These are phyloP conservation scores for Pseudocercospora macadamiae DNA, from an alignment of 2,329 filamentous ascomycete species.

Conservation along the genomic window DNA sequence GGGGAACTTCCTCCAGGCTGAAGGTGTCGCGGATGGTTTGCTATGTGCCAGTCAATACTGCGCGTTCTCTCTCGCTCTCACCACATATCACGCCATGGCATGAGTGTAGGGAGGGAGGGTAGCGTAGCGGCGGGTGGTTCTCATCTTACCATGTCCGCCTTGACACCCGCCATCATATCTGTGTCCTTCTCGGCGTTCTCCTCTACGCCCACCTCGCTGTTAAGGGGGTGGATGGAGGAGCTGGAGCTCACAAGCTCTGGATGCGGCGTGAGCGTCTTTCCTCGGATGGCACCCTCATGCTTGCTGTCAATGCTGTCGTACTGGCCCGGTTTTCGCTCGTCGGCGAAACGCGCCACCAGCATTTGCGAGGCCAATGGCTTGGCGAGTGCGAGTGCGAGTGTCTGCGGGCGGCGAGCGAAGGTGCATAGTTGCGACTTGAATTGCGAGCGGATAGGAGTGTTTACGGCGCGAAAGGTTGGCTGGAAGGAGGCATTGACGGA, in stretches of 20 bases:
- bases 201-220: conserved; percentile 42
- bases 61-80: background rate
- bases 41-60: conserved; percentile 41
- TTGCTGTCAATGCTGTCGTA: conserved; percentile 57
- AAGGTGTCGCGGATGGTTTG: conserved; percentile 55
- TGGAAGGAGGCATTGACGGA: conserved; percentile 37
- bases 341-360: conserved; percentile 23
- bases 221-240: conserved; percentile 53
- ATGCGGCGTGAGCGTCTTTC: conserved; percentile 60
- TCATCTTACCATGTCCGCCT: conserved; percentile 39
- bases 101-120: no score
- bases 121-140: no score
- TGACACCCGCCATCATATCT: conserved; percentile 53
- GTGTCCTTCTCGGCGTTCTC: conserved; percentile 40
- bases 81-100: no score
- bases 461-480: conserved; percentile 27
- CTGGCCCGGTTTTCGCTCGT: conserved; percentile 32
- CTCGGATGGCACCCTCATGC: conserved; percentile 57
- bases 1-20: conserved; percentile 49
- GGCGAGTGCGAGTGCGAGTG: conserved; percentile 34
- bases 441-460: conserved; percentile 40
- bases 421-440: conserved; percentile 50
- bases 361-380: conserved; percentile 40
- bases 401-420: conserved; percentile 38
- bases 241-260: conserved; percentile 64